Percentiles rank a stretch among this genome's conserved stretches.
Evolutionary conservation across 257 asterid species (phyloP).

Genomic region (Phtheirospermum japonicum): DNA sequence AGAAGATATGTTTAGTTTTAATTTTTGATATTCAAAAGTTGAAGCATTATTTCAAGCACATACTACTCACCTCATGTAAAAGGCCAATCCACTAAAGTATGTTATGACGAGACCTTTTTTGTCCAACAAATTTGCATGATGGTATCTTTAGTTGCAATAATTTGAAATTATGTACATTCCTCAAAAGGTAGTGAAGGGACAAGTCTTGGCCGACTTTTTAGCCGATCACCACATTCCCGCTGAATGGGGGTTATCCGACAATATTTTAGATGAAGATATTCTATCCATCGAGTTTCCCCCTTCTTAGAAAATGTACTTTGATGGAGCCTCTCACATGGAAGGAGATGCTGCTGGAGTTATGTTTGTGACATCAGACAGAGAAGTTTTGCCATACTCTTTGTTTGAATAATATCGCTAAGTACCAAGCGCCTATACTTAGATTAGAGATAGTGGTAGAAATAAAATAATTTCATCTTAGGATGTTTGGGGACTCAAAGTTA

Average conservation of each 20-base stretch:
- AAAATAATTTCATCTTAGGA: neutral
- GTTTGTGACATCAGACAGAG: neutral
- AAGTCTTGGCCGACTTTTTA: neutral
- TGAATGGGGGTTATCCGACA: constrained; percentile 1
- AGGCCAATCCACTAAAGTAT: neutral
- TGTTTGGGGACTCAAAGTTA: neutral
- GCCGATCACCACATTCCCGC: neutral
- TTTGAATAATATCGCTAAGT: neutral
- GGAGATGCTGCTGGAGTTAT: neutral
- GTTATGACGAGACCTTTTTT: neutral
- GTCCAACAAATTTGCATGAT: neutral
- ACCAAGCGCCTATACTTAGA: neutral
- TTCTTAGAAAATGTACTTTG: neutral
- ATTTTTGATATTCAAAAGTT: neutral
- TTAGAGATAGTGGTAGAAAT: neutral
- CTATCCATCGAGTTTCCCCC: neutral
- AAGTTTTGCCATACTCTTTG: neutral
- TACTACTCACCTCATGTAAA: neutral
- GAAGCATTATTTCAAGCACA: neutral
- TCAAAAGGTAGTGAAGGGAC: neutral
- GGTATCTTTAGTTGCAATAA: neutral
- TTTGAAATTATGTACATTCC: neutral
- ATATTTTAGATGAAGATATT: neutral
- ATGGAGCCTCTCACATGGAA: neutral
- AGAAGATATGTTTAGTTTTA: neutral